Conservation (phyloP, 140 eudicot genomes). For the Anethum foeniculum region DNA sequence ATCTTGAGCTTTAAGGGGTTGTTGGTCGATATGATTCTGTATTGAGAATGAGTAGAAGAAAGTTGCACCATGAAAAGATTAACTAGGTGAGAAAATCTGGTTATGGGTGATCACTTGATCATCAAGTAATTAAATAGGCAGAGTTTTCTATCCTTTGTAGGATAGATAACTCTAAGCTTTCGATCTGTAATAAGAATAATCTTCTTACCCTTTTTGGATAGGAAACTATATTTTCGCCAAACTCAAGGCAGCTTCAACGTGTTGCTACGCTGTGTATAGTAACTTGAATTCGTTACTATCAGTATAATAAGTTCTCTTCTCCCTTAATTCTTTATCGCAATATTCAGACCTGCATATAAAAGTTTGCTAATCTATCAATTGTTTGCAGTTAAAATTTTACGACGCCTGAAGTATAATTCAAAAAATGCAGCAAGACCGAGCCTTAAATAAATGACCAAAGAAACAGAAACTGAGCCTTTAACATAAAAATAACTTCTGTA, state of each 20-base stretch:
- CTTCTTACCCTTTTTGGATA: too few species aligned
- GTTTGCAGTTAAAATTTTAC: background rate
- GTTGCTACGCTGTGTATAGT: too few species aligned
- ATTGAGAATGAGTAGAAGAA: background rate
- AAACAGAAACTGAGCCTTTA: background rate
- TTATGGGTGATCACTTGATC: background rate
- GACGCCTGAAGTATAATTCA: background rate
- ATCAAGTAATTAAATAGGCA: background rate
- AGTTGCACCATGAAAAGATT: background rate
- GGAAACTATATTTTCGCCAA: too few species aligned
- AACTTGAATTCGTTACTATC: too few species aligned
- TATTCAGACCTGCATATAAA: background rate
- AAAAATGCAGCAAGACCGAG: background rate
- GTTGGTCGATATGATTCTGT: background rate
- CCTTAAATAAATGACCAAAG: background rate
- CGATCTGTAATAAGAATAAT: too few species aligned
- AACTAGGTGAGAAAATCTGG: too few species aligned
- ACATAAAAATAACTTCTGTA: background rate
- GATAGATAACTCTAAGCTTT: too few species aligned
- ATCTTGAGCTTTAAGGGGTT: background rate
- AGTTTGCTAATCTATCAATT: background rate
- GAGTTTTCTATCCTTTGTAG: too few species aligned
- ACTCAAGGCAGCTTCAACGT: too few species aligned
- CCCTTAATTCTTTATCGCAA: background rate
- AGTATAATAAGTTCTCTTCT: too few species aligned